A percentile compares a stretch with the other conserved stretches of the same genome.
Conservation (phyloP, 768 basidiomycete species). For the Calocybe indica region DNA sequence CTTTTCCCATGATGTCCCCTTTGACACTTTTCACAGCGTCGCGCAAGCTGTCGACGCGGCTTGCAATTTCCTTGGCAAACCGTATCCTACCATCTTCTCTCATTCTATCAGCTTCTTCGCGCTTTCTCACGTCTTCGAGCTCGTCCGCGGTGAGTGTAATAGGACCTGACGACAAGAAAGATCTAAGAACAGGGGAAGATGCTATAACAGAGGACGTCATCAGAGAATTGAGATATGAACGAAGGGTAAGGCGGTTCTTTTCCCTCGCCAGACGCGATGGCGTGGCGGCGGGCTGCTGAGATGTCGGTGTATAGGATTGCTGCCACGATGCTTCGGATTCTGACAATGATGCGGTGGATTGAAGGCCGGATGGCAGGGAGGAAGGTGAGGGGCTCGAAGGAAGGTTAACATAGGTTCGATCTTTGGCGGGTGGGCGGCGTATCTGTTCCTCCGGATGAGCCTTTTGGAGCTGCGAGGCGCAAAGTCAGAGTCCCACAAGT, state of each 20-base stretch:
- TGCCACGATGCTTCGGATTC: constrained; percentile 3
- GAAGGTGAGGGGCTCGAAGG: constrained; percentile 28
- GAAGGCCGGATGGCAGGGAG: constrained; percentile 10
- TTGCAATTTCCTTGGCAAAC: constrained; percentile 84
- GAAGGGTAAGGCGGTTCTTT: constrained; percentile 91
- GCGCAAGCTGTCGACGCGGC: constrained; percentile 79
- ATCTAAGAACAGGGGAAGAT: constrained; percentile 78
- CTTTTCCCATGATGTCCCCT: constrained; percentile 87
- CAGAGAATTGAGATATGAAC: constrained; percentile 85
- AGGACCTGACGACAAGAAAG: constrained; percentile 78
- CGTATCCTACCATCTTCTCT: constrained; percentile 82
- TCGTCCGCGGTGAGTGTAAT: constrained; percentile 68
- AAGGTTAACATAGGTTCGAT: constrained; percentile 62
- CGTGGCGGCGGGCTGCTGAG: constrained; percentile 12
- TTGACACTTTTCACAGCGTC: constrained; percentile 83
- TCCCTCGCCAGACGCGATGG: constrained; percentile 71
- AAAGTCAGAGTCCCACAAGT: not conserved
- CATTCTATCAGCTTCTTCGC: constrained; percentile 85
- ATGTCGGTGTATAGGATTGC: constrained; percentile 10
- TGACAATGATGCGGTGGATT: not conserved
- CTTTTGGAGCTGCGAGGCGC: constrained; percentile 38
- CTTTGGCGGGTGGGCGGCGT: constrained; percentile 82
- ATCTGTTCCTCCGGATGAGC: constrained; percentile 81
- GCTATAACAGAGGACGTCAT: constrained; percentile 68
- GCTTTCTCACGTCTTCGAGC: constrained; percentile 63